phyloP scores from a whole-genome alignment of 805 yeast species.

The Brettanomyces naardenensis region DNA sequence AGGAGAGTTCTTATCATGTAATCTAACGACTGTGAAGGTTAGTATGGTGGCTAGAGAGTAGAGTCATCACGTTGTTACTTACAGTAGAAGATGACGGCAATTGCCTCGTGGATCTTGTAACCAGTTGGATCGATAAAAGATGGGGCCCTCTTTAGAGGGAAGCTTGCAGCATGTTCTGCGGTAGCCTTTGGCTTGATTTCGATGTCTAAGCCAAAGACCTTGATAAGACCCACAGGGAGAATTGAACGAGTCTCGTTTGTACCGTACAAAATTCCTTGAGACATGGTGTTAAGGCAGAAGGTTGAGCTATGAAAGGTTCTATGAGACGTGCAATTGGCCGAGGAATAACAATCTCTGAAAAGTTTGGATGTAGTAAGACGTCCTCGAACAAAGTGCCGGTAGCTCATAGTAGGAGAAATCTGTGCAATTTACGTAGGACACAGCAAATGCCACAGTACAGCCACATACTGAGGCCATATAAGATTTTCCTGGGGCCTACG shows the following conservation, averaged over 20 bases:
- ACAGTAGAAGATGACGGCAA: constrained; percentile 54
- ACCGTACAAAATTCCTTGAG: constrained; percentile 28
- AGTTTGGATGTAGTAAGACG: no score
- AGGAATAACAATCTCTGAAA: no score
- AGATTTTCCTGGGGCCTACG: no score
- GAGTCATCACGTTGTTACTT: constrained; percentile 15
- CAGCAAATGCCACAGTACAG: no score
- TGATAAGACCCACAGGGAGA: constrained; percentile 36
- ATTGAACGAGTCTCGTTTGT: constrained; percentile 23
- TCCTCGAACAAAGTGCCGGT: no score
- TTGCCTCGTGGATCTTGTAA: constrained; percentile 58
- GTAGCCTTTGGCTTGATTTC: constrained; percentile 15
- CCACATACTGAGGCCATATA: no score
- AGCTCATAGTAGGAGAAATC: no score
- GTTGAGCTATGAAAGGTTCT: no score
- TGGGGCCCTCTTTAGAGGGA: constrained; percentile 64
- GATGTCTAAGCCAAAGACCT: constrained; percentile 53
- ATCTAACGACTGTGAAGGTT: constrained; percentile 34
- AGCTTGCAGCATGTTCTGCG: constrained; percentile 36
- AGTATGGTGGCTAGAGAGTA: constrained; percentile 4
- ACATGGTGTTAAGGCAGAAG: no score
- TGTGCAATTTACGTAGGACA: no score
- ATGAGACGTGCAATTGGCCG: no score
- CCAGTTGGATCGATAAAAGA: constrained; percentile 66
- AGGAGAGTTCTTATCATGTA: constrained; percentile 32